Conservation (phyloP, 1,139 yeast genomes). For the Yamadazyma songkhlaensis region DNA sequence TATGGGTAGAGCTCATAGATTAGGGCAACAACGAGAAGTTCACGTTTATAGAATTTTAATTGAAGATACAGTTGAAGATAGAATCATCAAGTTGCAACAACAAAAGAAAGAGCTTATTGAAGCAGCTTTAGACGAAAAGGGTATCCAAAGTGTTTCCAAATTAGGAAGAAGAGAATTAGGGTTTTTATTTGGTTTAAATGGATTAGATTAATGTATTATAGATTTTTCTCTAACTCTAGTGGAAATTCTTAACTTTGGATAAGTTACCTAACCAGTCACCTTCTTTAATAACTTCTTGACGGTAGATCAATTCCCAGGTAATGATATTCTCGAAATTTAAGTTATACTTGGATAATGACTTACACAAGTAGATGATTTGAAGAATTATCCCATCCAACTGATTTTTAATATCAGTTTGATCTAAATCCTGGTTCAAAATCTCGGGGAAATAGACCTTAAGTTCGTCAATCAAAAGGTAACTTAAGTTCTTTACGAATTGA, state of each 20-base stretch:
- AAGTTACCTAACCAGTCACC: slow-evolving; percentile 36
- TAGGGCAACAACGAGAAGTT: slow-evolving; percentile 81
- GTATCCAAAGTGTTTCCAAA: slow-evolving; percentile 60
- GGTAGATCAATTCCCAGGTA: slow-evolving; percentile 34
- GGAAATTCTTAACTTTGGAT: slow-evolving; percentile 35
- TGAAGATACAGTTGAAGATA: slow-evolving; percentile 73
- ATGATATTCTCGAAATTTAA: slow-evolving; percentile 59
- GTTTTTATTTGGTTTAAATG: slow-evolving; percentile 59
- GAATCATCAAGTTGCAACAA: slow-evolving; percentile 75
- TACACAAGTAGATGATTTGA: slow-evolving; percentile 75
- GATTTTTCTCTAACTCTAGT: slow-evolving; percentile 10
- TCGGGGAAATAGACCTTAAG: slow-evolving; percentile 28
- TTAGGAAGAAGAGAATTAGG: slow-evolving; percentile 73
- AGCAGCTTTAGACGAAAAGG: slow-evolving; percentile 72
- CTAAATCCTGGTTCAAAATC: slow-evolving; percentile 7
- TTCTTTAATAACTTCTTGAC: slow-evolving; percentile 23
- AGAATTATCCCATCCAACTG: slow-evolving; percentile 62
- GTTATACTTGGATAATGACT: slow-evolving; percentile 67
- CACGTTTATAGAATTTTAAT: slow-evolving; percentile 69
- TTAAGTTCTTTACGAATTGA: slow-evolving; percentile 35
- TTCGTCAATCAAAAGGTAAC: slow-evolving; percentile 24
- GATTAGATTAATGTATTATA: slow-evolving; percentile 1
- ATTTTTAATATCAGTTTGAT: slow-evolving; percentile 33
- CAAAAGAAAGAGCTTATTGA: slow-evolving; percentile 73
- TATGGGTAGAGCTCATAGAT: slow-evolving; percentile 90